Conservation (phyloP, 1,139 yeast genomes). For the Petasospora rhodanensis region DNA sequence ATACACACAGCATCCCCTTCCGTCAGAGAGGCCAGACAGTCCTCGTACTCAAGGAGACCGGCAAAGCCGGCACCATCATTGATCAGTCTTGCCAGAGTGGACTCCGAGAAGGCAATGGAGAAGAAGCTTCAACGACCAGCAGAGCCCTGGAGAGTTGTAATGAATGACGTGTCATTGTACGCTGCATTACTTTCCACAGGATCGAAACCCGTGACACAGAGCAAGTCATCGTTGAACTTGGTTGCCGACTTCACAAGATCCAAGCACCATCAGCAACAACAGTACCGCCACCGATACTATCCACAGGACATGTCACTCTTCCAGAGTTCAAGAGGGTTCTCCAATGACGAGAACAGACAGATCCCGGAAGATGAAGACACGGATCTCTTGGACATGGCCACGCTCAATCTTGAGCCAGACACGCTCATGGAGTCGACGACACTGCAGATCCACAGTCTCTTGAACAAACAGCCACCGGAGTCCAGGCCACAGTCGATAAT, state of each 20-base stretch:
- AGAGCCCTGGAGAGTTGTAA: constrained; percentile 37
- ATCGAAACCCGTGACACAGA: constrained; percentile 23
- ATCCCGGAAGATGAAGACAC: constrained; percentile 1
- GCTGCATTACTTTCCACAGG: constrained; percentile 53
- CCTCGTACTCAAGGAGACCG: constrained; percentile 17
- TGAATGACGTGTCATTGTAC: constrained; percentile 44
- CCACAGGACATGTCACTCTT: not conserved
- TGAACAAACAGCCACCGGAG: constrained; percentile 1
- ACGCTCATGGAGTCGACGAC: constrained; percentile 6
- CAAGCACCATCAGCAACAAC: constrained; percentile 23
- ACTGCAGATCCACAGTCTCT: constrained; percentile 7
- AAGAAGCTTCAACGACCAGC: constrained; percentile 4
- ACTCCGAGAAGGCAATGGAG: constrained; percentile 6
- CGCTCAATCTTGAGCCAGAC: no score
- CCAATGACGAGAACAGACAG: not conserved
- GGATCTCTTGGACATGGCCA: constrained; percentile 9
- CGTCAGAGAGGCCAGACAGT: not conserved
- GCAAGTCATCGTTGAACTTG: constrained; percentile 25
- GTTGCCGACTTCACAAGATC: constrained; percentile 34
- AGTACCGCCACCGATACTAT: not conserved
- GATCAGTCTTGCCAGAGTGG: constrained; percentile 12
- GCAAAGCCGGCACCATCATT: constrained; percentile 8
- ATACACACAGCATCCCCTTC: not conserved
- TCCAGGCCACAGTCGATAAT: constrained; percentile 7
- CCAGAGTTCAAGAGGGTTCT: not conserved